phyloP scores from a whole-genome alignment of 495 filamentous ascomycete genomes.

The Aspergillus carlsbadensis region DNA sequence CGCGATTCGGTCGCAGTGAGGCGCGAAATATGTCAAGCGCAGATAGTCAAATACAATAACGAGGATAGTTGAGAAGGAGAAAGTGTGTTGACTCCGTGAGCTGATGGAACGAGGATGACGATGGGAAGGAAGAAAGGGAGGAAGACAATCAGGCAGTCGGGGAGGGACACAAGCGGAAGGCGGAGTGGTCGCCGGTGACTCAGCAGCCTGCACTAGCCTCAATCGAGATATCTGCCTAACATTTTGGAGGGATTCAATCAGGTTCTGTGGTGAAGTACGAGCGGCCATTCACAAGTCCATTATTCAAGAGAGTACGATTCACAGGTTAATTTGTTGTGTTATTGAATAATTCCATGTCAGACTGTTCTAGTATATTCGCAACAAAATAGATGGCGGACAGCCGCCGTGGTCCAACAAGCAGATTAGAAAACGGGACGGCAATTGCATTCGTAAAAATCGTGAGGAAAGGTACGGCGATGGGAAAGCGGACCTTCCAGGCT shows the following conservation, averaged over 20 bases:
- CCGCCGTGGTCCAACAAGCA: too few relatives aligned
- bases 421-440: background rate
- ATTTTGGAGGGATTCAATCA: too few relatives aligned
- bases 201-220: slow-evolving; percentile 16
- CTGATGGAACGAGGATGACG: slow-evolving; percentile 22
- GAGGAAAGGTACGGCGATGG: background rate
- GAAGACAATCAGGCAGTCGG: slow-evolving; percentile 17
- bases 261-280: too few relatives aligned
- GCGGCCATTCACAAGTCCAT: too few relatives aligned
- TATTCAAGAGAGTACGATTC: too few relatives aligned
- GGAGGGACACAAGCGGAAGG: slow-evolving; percentile 10
- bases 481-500: background rate
- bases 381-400: too few relatives aligned
- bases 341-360: too few relatives aligned
- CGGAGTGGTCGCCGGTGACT: background rate
- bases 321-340: too few relatives aligned
- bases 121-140: slow-evolving; percentile 14
- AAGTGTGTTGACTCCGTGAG: slow-evolving; percentile 5
- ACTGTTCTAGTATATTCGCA: too few relatives aligned
- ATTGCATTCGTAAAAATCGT: background rate
- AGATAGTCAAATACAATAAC: slow-evolving; percentile 13
- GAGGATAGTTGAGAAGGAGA: slow-evolving; percentile 15
- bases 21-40: background rate
- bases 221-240: too few relatives aligned
- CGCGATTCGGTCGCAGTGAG: background rate